Conservation (phyloP, 2,329 filamentous ascomycete species). For the Claviceps africana region DNA sequence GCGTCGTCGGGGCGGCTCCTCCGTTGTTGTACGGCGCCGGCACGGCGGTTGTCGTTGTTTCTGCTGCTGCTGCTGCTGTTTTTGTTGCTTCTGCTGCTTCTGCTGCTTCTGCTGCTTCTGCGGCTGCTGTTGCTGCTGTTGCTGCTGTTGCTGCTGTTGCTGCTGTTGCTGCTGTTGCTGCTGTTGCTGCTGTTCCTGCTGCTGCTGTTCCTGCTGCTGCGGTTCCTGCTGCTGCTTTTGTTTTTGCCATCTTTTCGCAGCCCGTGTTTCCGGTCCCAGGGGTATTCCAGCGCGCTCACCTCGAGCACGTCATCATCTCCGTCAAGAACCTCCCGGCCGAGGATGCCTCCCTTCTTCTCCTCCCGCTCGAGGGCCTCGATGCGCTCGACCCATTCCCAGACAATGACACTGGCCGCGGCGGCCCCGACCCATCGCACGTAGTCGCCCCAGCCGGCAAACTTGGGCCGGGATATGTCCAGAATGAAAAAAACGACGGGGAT, state of each 20-base stretch:
- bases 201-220: slow-evolving; percentile 10
- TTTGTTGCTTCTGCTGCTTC: too few relatives aligned
- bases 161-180: slow-evolving; percentile 6
- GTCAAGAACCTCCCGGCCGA: slow-evolving; percentile 83
- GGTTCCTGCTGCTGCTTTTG: slow-evolving; percentile 10
- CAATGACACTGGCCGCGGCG: slow-evolving; percentile 85
- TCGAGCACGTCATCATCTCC: slow-evolving; percentile 90
- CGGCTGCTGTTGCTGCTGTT: not conserved
- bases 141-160: slow-evolving; percentile 13
- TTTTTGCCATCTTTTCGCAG: slow-evolving; percentile 21
- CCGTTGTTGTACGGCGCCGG: not conserved
- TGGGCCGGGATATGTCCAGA: slow-evolving; percentile 71
- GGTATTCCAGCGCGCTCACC: slow-evolving; percentile 35
- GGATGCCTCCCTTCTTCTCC: slow-evolving; percentile 84
- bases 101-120: too few relatives aligned
- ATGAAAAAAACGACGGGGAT: slow-evolving; percentile 91
- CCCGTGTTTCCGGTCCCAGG: slow-evolving; percentile 29
- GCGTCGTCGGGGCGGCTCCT: not conserved
- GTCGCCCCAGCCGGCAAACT: slow-evolving; percentile 84
- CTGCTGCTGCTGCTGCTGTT: too few relatives aligned
- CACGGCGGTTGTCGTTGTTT: not conserved
- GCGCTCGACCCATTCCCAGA: slow-evolving; percentile 95
- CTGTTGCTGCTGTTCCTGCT: slow-evolving; percentile 18
- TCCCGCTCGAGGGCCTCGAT: slow-evolving; percentile 87
- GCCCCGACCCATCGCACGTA: slow-evolving; percentile 96